Base-by-base conservation (phyloP, 352 stramenopile species). In the Achlya hypogyna region DNA sequence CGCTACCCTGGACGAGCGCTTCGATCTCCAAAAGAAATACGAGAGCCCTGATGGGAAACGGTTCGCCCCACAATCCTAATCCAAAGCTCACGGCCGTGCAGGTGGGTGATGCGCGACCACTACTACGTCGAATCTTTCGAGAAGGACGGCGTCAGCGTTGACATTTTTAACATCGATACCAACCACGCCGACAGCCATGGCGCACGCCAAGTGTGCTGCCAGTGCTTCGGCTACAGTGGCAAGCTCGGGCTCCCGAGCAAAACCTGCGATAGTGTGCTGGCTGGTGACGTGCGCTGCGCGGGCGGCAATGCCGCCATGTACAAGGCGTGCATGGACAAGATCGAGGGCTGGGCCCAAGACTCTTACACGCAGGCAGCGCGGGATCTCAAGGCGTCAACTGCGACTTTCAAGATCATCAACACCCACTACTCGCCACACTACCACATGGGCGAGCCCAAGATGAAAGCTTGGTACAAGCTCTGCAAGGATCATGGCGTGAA, bases 381-480 rank as follows among this genome's bases (percentile, higher is more conserved):
- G 70, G 85, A 94, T 51, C 58, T 94, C 5, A 74, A 75, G 68
- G 70, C 71, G 1, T 94, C 85, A 0, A 94, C 53, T 40, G 83
- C 85, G 12, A 94, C 85, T 14, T 94, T 82, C 81, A 94, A 92
- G 78, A 73, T 92, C 51, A 78, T 94, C 53, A 94, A 92, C 76
- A 91, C 85, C 71, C 85, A 94, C 74, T 94, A 92, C 76, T 94
- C 83, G 53, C 83, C 85, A 23, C 85, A 93, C 72, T 91, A 91
- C 70, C 85, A 93, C 76, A 93, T 93, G 85, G 88, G 76, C 65
- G 78, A 87, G 47, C 78, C 88, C 69, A 91, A 91, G 77, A 91
- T 93, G 82, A 93, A 91, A n/a, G 73, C 86, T 38, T 80, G 82
- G 73, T 93, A 89, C 72, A 74, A 80, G 72, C 73, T 91, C 65